These are phyloP conservation scores for Coniferiporia sulphurascens DNA, from an alignment of 1,284 basidiomycete genomes.

Conservation along the genomic window DNA sequence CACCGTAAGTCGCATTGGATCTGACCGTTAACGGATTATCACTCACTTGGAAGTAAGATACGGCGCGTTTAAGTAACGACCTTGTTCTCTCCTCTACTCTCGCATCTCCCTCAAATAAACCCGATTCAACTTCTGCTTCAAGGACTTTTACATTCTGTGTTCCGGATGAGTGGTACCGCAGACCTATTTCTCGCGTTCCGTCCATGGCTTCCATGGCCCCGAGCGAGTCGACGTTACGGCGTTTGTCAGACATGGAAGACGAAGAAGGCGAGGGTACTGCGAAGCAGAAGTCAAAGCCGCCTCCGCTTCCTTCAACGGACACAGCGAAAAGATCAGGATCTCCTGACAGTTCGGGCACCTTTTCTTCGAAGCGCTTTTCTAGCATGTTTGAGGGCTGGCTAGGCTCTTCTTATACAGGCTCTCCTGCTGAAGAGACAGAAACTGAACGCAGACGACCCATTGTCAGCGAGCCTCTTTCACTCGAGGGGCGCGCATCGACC, in stretches of 20 bases:
- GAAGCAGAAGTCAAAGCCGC: slow-evolving; percentile 39
- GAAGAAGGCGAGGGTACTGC: slow-evolving; percentile 59
- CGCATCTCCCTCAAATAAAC: slow-evolving; percentile 34
- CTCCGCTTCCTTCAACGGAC: slow-evolving; percentile 23
- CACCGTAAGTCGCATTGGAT: slow-evolving; percentile 41
- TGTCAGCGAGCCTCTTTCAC: slow-evolving; percentile 17
- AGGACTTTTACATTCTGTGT: slow-evolving; percentile 57
- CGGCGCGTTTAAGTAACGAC: slow-evolving; percentile 21
- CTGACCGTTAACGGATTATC: slow-evolving; percentile 14
- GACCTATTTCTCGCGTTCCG: slow-evolving; percentile 53
- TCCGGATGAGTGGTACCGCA: slow-evolving; percentile 76
- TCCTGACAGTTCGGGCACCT: slow-evolving; percentile 9
- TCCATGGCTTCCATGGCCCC: slow-evolving; percentile 43
- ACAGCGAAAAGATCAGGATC: slow-evolving; percentile 19
- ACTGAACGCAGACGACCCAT: slow-evolving; percentile 2
- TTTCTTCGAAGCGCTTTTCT: slow-evolving; percentile 15
- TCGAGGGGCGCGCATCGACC: slow-evolving; percentile 1
- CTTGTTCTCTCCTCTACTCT: slow-evolving; percentile 37
- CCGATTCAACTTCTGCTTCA: slow-evolving; percentile 35
- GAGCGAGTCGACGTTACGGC: slow-evolving; percentile 46
- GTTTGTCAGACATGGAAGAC: slow-evolving; percentile 47
- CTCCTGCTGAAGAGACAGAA: slow-evolving; percentile 4
- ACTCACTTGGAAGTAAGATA: slow-evolving; percentile 27
- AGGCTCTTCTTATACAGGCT: slow-evolving; percentile 6
- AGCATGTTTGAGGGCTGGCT: slow-evolving; percentile 18